Conservation (phyloP, 1,284 basidiomycete genomes). For the Fomitopsis pinicola region DNA sequence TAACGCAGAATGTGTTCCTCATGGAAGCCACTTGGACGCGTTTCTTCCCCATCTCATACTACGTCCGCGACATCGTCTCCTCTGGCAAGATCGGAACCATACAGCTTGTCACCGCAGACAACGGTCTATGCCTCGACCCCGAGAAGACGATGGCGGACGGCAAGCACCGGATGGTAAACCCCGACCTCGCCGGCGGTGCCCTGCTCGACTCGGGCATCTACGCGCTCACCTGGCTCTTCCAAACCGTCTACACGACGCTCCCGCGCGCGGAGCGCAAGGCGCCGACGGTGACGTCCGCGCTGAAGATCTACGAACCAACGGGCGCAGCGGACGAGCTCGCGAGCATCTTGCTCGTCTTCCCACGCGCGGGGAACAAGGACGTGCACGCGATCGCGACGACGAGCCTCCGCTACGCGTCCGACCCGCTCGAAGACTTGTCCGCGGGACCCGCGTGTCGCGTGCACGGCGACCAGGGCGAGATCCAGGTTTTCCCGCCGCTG, state of each 20-base stretch:
- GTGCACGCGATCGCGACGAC: constrained; percentile 1
- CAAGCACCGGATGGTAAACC: constrained; percentile 2
- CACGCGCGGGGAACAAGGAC: background rate
- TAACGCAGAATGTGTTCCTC: background rate
- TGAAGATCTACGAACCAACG: constrained; percentile 1
- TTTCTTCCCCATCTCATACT: background rate
- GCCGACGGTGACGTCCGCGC: background rate
- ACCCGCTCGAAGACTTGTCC: background rate
- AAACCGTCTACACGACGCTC: constrained; percentile 2
- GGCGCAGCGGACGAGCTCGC: background rate
- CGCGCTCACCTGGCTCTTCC: constrained; percentile 1
- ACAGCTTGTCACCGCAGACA: background rate
- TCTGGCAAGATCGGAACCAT: background rate
- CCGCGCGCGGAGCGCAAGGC: background rate
- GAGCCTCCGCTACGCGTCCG: background rate
- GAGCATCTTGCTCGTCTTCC: constrained; percentile 1
- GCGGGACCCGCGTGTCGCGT: background rate
- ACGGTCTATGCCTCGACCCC: background rate
- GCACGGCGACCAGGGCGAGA: background rate
- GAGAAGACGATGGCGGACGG: background rate
- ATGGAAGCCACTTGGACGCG: background rate
- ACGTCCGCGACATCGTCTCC: background rate
- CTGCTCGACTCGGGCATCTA: constrained; percentile 2
- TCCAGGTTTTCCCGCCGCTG: background rate
- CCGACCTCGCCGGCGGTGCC: background rate